phyloP scores from a whole-genome alignment of 148 eudicot species.

The Fagopyrum homotropicum region DNA sequence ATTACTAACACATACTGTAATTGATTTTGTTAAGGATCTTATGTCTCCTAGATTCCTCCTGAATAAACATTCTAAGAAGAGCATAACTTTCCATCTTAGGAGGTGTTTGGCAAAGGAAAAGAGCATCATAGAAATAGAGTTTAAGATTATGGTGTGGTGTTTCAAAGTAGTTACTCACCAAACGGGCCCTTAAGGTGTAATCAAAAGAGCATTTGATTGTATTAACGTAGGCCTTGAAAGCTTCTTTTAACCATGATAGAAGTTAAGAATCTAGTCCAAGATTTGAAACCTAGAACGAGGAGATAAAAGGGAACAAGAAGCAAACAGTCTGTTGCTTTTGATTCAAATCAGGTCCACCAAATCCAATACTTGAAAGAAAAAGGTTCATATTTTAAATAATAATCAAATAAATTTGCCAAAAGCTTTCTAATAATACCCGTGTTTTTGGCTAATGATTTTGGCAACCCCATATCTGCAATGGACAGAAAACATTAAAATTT shows the following conservation, averaged over 20 bases:
- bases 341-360: constrained; percentile 9
- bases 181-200: background rate
- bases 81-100: too few relatives aligned
- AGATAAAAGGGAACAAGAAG: background rate
- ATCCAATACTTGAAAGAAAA: background rate
- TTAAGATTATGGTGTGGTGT: too few relatives aligned
- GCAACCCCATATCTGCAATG: constrained; percentile 7
- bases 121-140: too few relatives aligned
- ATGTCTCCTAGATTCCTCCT: too few relatives aligned
- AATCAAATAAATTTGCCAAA: background rate
- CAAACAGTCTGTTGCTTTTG: constrained; percentile 1
- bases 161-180: background rate
- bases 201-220: too few relatives aligned
- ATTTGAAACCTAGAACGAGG: constrained; percentile 9
- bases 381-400: background rate
- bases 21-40: background rate
- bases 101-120: too few relatives aligned
- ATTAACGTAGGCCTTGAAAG: background rate
- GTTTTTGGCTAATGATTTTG: constrained; percentile 13
- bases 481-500: constrained; percentile 1
- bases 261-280: constrained; percentile 10
- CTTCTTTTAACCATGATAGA: background rate
- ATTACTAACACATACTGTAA: background rate
- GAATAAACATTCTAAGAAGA: too few relatives aligned
- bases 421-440: background rate